Base-by-base conservation (phyloP, 2,329 filamentous ascomycete species). In the Cytospora mali region DNA sequence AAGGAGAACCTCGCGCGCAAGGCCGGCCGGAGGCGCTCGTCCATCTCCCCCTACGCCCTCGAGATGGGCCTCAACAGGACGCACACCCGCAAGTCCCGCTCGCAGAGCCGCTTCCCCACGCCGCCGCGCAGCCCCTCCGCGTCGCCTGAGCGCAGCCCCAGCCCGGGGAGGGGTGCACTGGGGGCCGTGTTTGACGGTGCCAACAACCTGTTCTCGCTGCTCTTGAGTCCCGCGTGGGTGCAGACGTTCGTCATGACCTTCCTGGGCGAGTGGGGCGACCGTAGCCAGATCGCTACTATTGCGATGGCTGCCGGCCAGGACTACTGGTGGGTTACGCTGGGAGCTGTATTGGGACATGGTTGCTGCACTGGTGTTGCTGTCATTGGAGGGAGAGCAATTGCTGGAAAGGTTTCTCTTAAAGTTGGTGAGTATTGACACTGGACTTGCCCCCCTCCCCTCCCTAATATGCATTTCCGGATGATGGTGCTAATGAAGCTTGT, bases 221-320 rank as follows among this genome's bases (percentile, higher is more conserved):
- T 99, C 5, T 83, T 99, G 46, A 97, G 92, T 75, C 95, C 95
- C 1, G 95, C 93, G 0, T 99, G 95, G 95, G 95, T 99, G 16
- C 94, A 98, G 77, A 99, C 95, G 0, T 99, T 99, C 73, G 86
- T 96, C 70, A 99, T 99, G 95, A 99, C 95, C 2, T 99, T 99
- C 78, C 79, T 99, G 31, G 95, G 95, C 48, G 95, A 99, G 76
- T 99, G 95, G 95, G 95, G 95, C 62, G 95, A 99, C 72, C 88
- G 95, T 69, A 96, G 92, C 74, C 95, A 99, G 79, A 98, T 99
- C 71, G 95, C 95, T 25, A 99, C 95, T 0, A 96, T 99, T 73
- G 95, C 95, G 59, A 99, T 99, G 95, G 95, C 95, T 55, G 94
- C 95, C 35, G 95, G 95, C 23, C 92, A 96, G 75, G 95, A 99